These are phyloP conservation scores for Zelonia costaricensis DNA, from an alignment of 208 protist genomes.

Conservation along the genomic window DNA sequence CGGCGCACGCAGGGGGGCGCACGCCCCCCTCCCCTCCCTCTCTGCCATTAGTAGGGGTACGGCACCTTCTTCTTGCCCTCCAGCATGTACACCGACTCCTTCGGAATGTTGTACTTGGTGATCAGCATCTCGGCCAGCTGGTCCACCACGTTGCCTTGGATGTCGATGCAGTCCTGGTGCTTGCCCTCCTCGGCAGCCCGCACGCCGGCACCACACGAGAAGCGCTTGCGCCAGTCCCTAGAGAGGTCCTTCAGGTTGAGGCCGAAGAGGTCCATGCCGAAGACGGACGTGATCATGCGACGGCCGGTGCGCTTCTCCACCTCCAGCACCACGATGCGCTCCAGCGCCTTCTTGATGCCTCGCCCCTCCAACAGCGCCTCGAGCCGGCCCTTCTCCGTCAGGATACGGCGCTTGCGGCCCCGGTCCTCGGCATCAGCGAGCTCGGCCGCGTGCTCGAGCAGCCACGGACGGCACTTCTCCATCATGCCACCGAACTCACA, in stretches of 20 bases:
- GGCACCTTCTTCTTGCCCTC: conserved; percentile 79
- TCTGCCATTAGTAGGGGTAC: conserved; percentile 27
- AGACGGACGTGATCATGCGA: conserved; percentile 75
- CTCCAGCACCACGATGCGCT: conserved; percentile 74
- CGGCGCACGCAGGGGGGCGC: no score
- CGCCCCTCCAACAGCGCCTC: conserved; percentile 75
- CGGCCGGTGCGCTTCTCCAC: conserved; percentile 56
- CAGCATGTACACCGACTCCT: conserved; percentile 65
- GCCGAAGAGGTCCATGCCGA: conserved; percentile 86
- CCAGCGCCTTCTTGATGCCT: conserved; percentile 79
- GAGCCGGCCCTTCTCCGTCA: conserved; percentile 84
- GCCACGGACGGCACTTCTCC: conserved; percentile 91
- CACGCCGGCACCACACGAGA: conserved; percentile 84
- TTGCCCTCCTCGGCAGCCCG: conserved; percentile 59
- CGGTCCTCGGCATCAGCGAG: conserved; percentile 80
- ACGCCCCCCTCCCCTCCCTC: neutral
- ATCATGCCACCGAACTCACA: conserved; percentile 93
- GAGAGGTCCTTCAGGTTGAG: conserved; percentile 85
- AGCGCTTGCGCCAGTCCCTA: conserved; percentile 83
- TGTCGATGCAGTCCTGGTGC: conserved; percentile 73
- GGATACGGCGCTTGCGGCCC: conserved; percentile 73
- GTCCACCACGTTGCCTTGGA: conserved; percentile 75
- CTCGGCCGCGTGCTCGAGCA: conserved; percentile 84
- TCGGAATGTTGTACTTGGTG: conserved; percentile 78
- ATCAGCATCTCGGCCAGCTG: conserved; percentile 77